Percentiles rank a stretch among this genome's conserved stretches.
These are phyloP conservation scores for Daldinia childiae DNA, from an alignment of 495 filamentous ascomycete species.

Conservation along the genomic window DNA sequence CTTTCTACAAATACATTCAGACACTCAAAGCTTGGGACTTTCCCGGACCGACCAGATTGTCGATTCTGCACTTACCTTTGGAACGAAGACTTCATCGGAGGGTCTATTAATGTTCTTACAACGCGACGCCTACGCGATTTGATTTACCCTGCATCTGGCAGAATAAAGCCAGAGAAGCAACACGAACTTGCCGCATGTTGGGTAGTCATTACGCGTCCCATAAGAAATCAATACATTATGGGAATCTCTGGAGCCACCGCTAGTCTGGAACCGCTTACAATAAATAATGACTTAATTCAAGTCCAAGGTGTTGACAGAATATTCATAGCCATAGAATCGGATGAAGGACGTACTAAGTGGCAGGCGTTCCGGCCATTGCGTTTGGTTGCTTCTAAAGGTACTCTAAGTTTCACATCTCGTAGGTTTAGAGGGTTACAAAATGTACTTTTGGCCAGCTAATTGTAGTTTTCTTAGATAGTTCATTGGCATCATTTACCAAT, in stretches of 20 bases:
- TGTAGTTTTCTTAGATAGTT: background rate
- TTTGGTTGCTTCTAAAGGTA: constrained; percentile 11
- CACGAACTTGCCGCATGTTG: constrained; percentile 3
- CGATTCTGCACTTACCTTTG: constrained; percentile 22
- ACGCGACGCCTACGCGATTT: constrained; percentile 20
- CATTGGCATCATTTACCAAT: constrained; percentile 17
- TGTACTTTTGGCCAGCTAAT: background rate
- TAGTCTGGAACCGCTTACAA: constrained; percentile 13
- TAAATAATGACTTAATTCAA: constrained; percentile 3
- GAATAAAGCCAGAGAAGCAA: background rate
- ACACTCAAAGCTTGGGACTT: constrained; percentile 19
- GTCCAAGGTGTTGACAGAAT: constrained; percentile 9
- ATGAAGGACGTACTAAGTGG: constrained; percentile 12
- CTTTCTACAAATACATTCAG: constrained; percentile 13
- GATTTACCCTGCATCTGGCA: constrained; percentile 2
- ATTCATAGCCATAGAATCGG: constrained; percentile 12
- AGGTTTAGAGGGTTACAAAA: background rate
- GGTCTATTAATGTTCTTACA: background rate
- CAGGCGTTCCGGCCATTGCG: constrained; percentile 12
- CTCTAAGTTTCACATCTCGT: background rate
- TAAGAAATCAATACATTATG: constrained; percentile 8
- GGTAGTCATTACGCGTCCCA: constrained; percentile 11
- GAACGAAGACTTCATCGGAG: constrained; percentile 20
- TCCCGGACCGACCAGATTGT: constrained; percentile 6
- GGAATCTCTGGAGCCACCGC: background rate